These are phyloP conservation scores for Cyberlindnera lachancei DNA, from an alignment of 805 yeast genomes.

Conservation along the genomic window DNA sequence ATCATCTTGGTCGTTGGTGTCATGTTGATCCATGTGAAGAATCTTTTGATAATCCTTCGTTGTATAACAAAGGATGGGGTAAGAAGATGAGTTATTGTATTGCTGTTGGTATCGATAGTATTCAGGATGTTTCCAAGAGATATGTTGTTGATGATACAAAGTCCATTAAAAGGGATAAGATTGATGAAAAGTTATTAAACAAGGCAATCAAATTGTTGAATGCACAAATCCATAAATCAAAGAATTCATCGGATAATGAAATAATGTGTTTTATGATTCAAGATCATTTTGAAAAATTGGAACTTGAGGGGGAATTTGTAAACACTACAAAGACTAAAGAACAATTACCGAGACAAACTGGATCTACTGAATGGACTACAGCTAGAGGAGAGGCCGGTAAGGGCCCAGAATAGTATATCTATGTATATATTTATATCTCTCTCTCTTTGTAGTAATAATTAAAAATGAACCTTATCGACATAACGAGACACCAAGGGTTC, in stretches of 20 bases:
- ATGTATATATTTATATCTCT: neutral
- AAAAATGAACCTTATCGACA: constrained; percentile 12
- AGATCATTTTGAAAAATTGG: constrained; percentile 30
- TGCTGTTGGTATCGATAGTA: constrained; percentile 56
- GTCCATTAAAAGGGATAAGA: constrained; percentile 38
- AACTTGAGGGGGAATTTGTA: constrained; percentile 13
- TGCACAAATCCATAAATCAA: constrained; percentile 22
- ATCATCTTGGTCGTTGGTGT: constrained; percentile 58
- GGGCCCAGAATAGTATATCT: neutral
- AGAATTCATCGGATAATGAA: constrained; percentile 30
- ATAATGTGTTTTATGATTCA: constrained; percentile 28
- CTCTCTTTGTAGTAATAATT: constrained; percentile 1
- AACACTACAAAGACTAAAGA: constrained; percentile 5
- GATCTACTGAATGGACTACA: constrained; percentile 69
- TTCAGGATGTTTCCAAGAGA: constrained; percentile 61
- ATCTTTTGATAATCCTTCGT: constrained; percentile 70
- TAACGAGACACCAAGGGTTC: constrained; percentile 12
- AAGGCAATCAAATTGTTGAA: constrained; percentile 32
- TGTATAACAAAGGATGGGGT: constrained; percentile 85
- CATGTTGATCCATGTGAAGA: constrained; percentile 88
- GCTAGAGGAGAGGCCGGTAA: constrained; percentile 71
- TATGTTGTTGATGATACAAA: constrained; percentile 45
- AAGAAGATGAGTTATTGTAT: constrained; percentile 86
- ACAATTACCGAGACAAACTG: constrained; percentile 55
- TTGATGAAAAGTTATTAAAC: constrained; percentile 33